Base-by-base conservation (phyloP, 2,329 filamentous ascomycete genomes). In the Aspergillus tamarii region DNA sequence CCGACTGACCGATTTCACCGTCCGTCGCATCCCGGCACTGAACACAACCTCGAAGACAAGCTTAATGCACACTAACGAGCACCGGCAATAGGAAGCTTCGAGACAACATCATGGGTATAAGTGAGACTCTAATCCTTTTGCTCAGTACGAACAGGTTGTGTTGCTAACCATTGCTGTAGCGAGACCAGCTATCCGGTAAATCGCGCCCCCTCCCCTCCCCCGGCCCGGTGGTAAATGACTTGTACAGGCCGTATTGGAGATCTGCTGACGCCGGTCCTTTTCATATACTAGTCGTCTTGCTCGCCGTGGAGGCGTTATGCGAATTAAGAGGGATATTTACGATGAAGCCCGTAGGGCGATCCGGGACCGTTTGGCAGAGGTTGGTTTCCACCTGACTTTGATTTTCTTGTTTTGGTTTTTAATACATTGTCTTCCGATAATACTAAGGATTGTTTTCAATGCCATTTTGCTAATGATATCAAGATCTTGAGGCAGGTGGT, bases 291-390 rank as follows among this genome's bases (percentile, higher is more conserved):
- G 77, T 48, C 73, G 75, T 52, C 76, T 79, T 1, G 77, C 77
- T 2, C 76, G 78, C 1, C 74, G 77, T 4, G 78, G 74, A 0
- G 78, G 78, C 0, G 67, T 79, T 0, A 53, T 67, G 0, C 59
- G 77, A 0, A 78, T 80, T 0, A 70, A 74, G 7, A 56, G 30
- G 0, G 68, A 67, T 0, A 72, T 78, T 1, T 79, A 79, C 26
- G 59, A 73, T 0, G 69, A 72, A 0, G 66, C 72, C 3, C 67
- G 77, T 0, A 4, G 59, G 0, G 72, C 72, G 0, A 8, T 78
- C 0, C 64, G 66, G 16, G 57, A 66, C 0, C 64, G 72, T 0
- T 53, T 79, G 0, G 48, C 57, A 0, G 63, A 70, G 14, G 76
- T 77, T 59, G 57, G 68, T 65, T 32, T 66, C 21, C 5, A 57